These are phyloP conservation scores for Capsicum pubescens DNA, from an alignment of 257 asterid genomes.

Conservation along the genomic window DNA sequence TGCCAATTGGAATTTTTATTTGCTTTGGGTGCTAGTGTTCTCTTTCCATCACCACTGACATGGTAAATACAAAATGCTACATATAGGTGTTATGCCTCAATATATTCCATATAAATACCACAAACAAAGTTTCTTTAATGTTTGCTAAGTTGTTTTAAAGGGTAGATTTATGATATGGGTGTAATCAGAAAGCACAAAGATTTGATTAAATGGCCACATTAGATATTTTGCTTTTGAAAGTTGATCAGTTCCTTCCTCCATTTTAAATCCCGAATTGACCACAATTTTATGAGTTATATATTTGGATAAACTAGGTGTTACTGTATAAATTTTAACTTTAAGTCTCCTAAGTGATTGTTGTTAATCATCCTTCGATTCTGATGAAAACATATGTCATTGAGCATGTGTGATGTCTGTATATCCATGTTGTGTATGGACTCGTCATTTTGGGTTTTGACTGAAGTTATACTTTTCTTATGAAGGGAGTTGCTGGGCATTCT, in stretches of 20 bases:
- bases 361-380: neutral
- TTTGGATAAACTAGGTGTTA: neutral
- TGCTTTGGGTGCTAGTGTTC: neutral
- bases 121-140: neutral
- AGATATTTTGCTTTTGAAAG: neutral
- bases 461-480: conserved; percentile 27
- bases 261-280: neutral
- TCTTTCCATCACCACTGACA: neutral
- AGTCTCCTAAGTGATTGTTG: neutral
- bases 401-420: neutral
- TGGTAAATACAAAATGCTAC: neutral
- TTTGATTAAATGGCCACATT: neutral
- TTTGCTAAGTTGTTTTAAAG: neutral
- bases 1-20: neutral
- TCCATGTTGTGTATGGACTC: neutral
- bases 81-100: neutral
- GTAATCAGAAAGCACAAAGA: neutral
- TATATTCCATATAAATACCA: neutral
- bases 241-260: neutral
- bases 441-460: no score
- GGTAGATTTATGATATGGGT: neutral
- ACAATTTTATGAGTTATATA: neutral
- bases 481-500: conserved; percentile 99
- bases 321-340: neutral
- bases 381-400: neutral